phyloP scores from a whole-genome alignment of 768 basidiomycete genomes.

The Melanogaster broomeanus region DNA sequence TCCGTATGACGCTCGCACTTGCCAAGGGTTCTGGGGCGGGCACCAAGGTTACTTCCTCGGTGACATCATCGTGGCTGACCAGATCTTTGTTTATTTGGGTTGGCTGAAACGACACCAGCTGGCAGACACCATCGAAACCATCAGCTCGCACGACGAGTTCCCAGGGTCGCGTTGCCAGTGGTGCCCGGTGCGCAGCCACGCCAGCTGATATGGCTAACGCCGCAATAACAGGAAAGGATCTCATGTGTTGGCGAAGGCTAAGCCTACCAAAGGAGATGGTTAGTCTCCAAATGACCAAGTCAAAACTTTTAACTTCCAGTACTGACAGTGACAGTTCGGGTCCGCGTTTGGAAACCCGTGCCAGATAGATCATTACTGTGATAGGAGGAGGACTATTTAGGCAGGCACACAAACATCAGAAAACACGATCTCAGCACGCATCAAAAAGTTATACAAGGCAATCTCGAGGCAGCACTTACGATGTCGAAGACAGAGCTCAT shows the following conservation, averaged over 20 bases:
- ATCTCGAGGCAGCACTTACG: not conserved
- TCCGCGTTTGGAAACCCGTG: too few species aligned
- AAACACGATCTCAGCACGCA: conserved; percentile 1
- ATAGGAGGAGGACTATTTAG: not conserved
- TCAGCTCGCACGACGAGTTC: conserved; percentile 25
- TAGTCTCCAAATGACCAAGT: not conserved
- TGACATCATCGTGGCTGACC: conserved; percentile 1
- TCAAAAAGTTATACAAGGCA: not conserved
- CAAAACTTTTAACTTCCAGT: too few species aligned
- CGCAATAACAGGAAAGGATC: not conserved
- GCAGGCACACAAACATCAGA: not conserved
- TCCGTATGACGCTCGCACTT: conserved; percentile 14
- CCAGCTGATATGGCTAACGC: conserved; percentile 4
- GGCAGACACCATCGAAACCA: conserved; percentile 16
- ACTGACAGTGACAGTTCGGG: too few species aligned
- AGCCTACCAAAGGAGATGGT: not conserved
- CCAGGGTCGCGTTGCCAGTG: conserved; percentile 85
- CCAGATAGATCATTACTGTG: too few species aligned
- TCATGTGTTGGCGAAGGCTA: conserved; percentile 11
- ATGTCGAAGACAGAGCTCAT: conserved; percentile 60
- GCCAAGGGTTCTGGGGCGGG: conserved; percentile 9
- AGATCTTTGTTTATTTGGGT: conserved; percentile 24
- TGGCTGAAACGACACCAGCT: conserved; percentile 17
- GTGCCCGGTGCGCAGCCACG: conserved; percentile 42
- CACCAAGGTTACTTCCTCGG: conserved; percentile 10